Evolutionary conservation across 805 yeast species (phyloP), one percentile per base, ranked within the genome.

Genomic region (Starmerella floricola): DNA sequence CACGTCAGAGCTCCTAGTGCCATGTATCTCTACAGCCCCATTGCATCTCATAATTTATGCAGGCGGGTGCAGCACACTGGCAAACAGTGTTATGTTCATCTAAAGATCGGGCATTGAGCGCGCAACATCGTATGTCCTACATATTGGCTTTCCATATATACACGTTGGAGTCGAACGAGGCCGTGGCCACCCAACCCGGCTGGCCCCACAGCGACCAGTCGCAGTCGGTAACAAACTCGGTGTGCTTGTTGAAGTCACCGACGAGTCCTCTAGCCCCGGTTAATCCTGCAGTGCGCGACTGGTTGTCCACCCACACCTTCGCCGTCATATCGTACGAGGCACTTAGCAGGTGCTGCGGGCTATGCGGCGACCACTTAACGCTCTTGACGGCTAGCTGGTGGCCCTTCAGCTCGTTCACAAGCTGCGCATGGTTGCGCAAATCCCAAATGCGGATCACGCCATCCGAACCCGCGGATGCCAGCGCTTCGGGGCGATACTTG

Each of bases 131-230:
- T n/a, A n/a, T n/a, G n/a, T n/a, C n/a, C n/a, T n/a, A 27, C n/a
- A 13, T 15, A 6, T 8, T 27, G 3, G 47, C 51, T 52, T 81
- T 86, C 94, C 94, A 91, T 6, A 91, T 72, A 57, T 80, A 79
- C 6, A 86, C 78, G 80, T 84, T 85, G 56, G 88, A 94, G 64
- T 88, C 98, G 95, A 95, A 88, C 2, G 95, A 95, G 0, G 87
- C 79, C 13, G 95, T 78, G 8, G 91, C 94, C 15, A 80, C 86
- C 86, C 91, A 87, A 1, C 96, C 96, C 1, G 91, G 93, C 52
- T 77, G 78, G 2, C 97, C 98, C 96, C 96, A 88, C 39, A 91
- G 62, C 50, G 94, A 79, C 82, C 95, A 91, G 64, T 91, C 97
- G 49, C 87, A 80, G 15, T 93, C 96, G 52, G 82, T 74, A 1